A percentile compares a stretch with the other conserved stretches of the same genome.
These are phyloP conservation scores for Croton laevigatus DNA, from an alignment of 441 rosid genomes.

Conservation along the genomic window DNA sequence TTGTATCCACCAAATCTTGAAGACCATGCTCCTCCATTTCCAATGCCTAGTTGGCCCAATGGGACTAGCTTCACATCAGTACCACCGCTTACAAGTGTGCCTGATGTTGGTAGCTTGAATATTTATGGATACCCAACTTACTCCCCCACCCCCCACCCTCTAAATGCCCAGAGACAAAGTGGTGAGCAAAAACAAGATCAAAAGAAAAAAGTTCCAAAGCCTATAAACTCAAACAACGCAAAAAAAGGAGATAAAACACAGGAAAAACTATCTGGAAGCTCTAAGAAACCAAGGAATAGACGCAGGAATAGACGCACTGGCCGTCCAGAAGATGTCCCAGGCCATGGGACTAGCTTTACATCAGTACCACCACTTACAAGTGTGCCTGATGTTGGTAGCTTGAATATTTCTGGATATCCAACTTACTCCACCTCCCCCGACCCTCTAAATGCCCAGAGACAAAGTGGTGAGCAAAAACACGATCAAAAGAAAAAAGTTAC, in stretches of 20 bases:
- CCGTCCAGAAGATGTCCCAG: conserved; percentile 27
- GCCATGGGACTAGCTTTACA: conserved; percentile 14
- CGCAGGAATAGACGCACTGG: conserved; percentile 1
- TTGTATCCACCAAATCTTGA: conserved; percentile 17
- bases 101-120: conserved; percentile 25
- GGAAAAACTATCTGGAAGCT: conserved; percentile 13
- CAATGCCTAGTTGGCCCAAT: conserved; percentile 4
- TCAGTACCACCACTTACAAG: conserved; percentile 14
- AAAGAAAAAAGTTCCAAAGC: conserved; percentile 20
- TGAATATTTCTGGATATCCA: conserved; percentile 22
- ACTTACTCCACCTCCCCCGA: conserved; percentile 19
- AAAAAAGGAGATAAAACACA: conserved; percentile 28
- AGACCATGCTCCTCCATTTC: conserved; percentile 11
- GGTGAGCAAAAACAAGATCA: conserved; percentile 23
- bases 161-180: conserved; percentile 25
- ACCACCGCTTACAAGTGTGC: conserved; percentile 16
- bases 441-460: conserved; percentile 26
- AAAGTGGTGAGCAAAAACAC: conserved; percentile 23
- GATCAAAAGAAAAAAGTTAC: conserved; percentile 21
- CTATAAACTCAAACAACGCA: conserved; percentile 13
- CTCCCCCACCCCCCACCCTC: conserved; percentile 23
- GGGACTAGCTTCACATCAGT: conserved; percentile 4
- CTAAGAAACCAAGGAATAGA: conserved; percentile 16
- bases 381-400: conserved; percentile 25
- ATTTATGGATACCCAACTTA: conserved; percentile 20